Base-by-base conservation (phyloP, 805 yeast species). In the Ogataea glucozyma region DNA sequence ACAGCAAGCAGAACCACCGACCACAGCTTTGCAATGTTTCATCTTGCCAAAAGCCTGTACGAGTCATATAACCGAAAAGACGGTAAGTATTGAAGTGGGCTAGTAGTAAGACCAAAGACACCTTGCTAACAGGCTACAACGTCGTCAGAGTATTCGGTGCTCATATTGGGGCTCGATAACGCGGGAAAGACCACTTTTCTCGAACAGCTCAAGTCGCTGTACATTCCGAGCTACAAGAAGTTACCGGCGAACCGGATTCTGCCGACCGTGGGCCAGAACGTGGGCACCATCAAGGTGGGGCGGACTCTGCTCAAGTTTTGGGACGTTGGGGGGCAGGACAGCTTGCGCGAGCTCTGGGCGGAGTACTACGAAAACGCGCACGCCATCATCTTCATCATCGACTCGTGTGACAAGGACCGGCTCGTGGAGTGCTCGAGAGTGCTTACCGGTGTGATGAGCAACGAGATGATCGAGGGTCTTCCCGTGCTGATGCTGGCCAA, bases 181-280 rank as follows among this genome's bases (percentile, higher is more conserved):
- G 96, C 98, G 0, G 99, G 99, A 1, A 91, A 91, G 62, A 93
- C 98, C 11, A 85, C 91, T 0, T 75, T 84, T 45, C 60, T 84
- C 18, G 93, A 85, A 60, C 76, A 81, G 49, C 65, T 83, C 26
- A 85, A 85, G 57, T 70, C 73, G 32, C 62, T 72, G 34, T 82
- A 75, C 54, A 67, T 71, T 22, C 64, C 72, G 37, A 70, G 66
- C 32, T 70, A 75, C 22, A 76, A 71, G 41, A 67, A 65, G 40
- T 56, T 67, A 5, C 75, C 77, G 2, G 71, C 80, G 17, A 81
- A 78, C 41, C 70, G 88, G 45, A 88, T 89, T 13, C 71, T 85
- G 21, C 97, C 99, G 1, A 91, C 99, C 0, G 95, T 91, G 34
- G 99, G 99, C 3, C 99, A 93, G 61, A 93, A 93, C 60, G 86